Evolutionary conservation across 345 rosid species (phyloP).

Genomic region (Triadica sebifera): DNA sequence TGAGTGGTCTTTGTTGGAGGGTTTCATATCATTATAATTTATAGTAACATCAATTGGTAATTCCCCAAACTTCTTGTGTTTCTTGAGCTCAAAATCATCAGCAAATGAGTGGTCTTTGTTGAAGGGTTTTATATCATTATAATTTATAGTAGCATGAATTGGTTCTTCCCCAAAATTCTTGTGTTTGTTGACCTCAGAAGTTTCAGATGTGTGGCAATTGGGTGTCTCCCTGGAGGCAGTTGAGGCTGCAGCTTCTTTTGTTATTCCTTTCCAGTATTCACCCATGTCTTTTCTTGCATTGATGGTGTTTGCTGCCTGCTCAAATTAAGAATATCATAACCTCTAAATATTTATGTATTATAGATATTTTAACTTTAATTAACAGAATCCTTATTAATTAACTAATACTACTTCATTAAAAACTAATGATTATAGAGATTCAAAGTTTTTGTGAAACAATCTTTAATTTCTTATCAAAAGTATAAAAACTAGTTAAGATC

Average conservation of each 20-base stretch:
- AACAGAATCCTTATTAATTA: too few relatives aligned
- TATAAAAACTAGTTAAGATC: too few relatives aligned
- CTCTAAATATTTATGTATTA: too few relatives aligned
- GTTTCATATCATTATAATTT: neutral
- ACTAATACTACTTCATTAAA: too few relatives aligned
- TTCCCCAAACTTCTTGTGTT: too few relatives aligned
- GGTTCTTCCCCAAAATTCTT: neutral
- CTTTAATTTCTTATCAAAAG: too few relatives aligned
- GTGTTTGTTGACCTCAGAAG: neutral
- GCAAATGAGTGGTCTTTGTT: neutral
- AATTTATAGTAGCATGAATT: neutral
- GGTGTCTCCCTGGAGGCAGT: neutral
- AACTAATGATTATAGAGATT: too few relatives aligned
- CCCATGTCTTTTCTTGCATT: slow-evolving; percentile 33
- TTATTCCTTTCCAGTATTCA: slow-evolving; percentile 27
- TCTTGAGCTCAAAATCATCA: slow-evolving; percentile 6
- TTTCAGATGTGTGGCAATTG: slow-evolving; percentile 1
- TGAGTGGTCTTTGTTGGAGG: neutral
- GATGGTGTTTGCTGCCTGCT: slow-evolving; percentile 12
- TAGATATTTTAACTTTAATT: too few relatives aligned
- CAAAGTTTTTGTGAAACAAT: too few relatives aligned
- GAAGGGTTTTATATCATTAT: neutral
- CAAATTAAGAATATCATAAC: neutral
- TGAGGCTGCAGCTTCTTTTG: slow-evolving; percentile 20
- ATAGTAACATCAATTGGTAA: neutral